Base-by-base conservation (phyloP, 306 rosid species). In the Psophocarpus tetragonolobus region DNA sequence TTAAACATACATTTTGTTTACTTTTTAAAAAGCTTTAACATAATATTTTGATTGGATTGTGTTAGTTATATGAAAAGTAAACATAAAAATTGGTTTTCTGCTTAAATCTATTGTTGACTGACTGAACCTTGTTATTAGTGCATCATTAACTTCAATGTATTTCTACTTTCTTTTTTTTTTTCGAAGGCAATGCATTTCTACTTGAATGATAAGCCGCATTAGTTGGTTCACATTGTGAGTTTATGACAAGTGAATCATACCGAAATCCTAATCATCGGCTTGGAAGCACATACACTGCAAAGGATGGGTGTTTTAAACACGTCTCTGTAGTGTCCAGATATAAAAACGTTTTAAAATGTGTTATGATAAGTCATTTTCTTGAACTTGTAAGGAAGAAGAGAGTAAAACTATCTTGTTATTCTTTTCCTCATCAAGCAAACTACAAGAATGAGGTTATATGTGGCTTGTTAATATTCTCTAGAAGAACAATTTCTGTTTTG, bases 401-500 rank as follows among this genome's bases (percentile, higher is more conserved):
- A 65, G 54, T 48, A 23, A 51, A 53, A 36, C 5, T 24, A 10
- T 24, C 27, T 8, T 8, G 50, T 23, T 68, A 78, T 56, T 39
- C 11, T 42, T 67, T 77, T 54, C 69, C 11, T 29, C 35, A 38
- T 23, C 3, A 7, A 41, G 41, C 62, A 36, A 65, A 38, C 35
- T 64, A 51, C 32, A 26, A 24, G 44, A n/a, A 36, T 45, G 30
- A 36, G 20, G 54, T 41, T 36, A n/a, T 45, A 35, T 76, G 72
- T 45, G 45, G 54, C 73, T 51, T 33, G 30, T 67, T 39, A 30
- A 36, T 3, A 36, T 26, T 48, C 7, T 58, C 38, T 44, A 33
- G 58, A 41, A 79, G 33, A 65, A 74, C 45, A 2, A 29, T 33
- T 38, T 50, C 20, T 56, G 80, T 74, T 56, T 56, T 35, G 57